phyloP scores from a whole-genome alignment of 306 rosid species.

The Castanea mollissima region DNA sequence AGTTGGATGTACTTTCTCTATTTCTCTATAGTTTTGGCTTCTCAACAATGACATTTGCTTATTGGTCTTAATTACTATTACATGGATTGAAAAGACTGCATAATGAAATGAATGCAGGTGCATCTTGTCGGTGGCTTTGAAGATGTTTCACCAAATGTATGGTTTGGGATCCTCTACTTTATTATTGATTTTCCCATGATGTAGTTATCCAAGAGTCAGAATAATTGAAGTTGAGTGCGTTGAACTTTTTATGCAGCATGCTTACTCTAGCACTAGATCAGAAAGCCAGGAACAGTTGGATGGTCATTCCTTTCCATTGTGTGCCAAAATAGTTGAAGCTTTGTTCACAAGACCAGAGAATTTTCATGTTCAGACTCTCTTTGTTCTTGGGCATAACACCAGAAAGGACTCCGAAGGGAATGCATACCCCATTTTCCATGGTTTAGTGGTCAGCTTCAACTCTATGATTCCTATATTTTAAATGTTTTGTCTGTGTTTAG shows the following conservation, averaged over 20 bases:
- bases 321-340: conserved; percentile 56
- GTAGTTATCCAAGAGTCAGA: conserved; percentile 34
- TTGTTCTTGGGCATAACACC: conserved; percentile 83
- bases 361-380: conserved; percentile 68
- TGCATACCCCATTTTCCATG: conserved; percentile 58
- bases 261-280: conserved; percentile 26
- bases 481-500: background rate
- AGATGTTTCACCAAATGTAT: conserved; percentile 57
- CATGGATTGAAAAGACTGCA: conserved; percentile 7
- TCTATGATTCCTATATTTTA: conserved; percentile 18
- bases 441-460: conserved; percentile 64
- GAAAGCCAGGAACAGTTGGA: conserved; percentile 34
- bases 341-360: conserved; percentile 59
- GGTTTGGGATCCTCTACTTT: conserved; percentile 47
- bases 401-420: conserved; percentile 54
- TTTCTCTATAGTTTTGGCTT: background rate
- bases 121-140: conserved; percentile 84
- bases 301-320: conserved; percentile 70
- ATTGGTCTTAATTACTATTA: background rate
- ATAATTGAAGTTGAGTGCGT: conserved; percentile 40
- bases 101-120: conserved; percentile 51
- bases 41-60: background rate
- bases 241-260: conserved; percentile 71
- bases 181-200: conserved; percentile 37
- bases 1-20: conserved; percentile 52